Evolutionary conservation across 345 rosid species (phyloP), one percentile per base, ranked within the genome.

Genomic region (Lepidium didymum): DNA sequence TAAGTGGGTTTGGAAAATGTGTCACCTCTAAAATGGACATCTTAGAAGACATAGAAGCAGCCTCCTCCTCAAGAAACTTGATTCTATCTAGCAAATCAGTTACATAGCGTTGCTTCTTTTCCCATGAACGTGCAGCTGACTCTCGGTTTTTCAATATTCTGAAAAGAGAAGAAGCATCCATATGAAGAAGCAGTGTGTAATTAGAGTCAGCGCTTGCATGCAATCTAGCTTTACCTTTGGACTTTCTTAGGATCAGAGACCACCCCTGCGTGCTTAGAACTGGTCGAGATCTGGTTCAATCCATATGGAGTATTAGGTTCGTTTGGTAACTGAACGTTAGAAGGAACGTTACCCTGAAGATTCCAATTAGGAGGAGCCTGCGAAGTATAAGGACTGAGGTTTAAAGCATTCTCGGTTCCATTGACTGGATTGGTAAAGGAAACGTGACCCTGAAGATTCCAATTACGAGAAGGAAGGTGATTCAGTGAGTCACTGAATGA

Each of bases 61-160:
- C 0, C 4, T 25, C 40, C 1, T 8, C 0, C 33, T 14, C 0
- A 41, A 60, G 42, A 34, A 3, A 10, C 2, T 4, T 77, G 36
- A 82, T 81, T 66, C 77, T 85, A 57, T 75, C 57, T 47, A 80
- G 87, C 69, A 91, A 77, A 50, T 79, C 84, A 10, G 56, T 9
- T 19, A 79, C 58, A 44, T 84, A 64, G 67, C 58, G 73, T 75
- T 27, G 31, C 76, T 80, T 81, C 75, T 79, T 78, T 77, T 85
- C 79, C 69, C 81, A 84, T 37, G 89, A 81, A 14, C 91, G 86
- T 5, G 87, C 83, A 71, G 88, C 85, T 58, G 91, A 75, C 31
- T 49, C 78, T 12, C 96, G 86, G 77, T 88, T 70, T 36, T 86
- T 81, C 79, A 88, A 76, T 56, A 81, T 84, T 85, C 96, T 91